These are phyloP conservation scores for Sesbania bispinosa DNA, from an alignment of 306 rosid species.

Conservation along the genomic window DNA sequence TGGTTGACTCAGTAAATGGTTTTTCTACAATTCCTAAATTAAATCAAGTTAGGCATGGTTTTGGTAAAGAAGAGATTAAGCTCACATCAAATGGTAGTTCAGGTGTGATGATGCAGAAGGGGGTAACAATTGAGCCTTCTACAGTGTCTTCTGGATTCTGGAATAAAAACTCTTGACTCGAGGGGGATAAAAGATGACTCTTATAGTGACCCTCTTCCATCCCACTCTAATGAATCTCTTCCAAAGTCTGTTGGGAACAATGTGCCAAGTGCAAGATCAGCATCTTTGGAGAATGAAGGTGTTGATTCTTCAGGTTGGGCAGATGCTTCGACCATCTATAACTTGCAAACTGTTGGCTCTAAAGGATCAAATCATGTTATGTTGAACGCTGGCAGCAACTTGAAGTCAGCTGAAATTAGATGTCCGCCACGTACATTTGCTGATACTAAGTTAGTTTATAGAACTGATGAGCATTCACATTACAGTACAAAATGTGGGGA, in stretches of 20 bases:
- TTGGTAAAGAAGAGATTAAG: conserved; percentile 29
- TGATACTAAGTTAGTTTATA: conserved; percentile 34
- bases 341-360: conserved; percentile 31
- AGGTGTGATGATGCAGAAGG: conserved; percentile 28
- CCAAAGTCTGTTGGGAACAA: conserved; percentile 15
- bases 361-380: conserved; percentile 40
- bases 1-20: conserved; percentile 51
- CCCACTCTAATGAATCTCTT: conserved; percentile 34
- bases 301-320: conserved; percentile 24
- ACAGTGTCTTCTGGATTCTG: conserved; percentile 52
- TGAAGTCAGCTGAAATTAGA: conserved; percentile 43
- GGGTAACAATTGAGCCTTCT: conserved; percentile 36
- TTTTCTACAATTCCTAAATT: conserved; percentile 34
- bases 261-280: conserved; percentile 26
- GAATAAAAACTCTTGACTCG: conserved; percentile 42
- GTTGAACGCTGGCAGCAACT: conserved; percentile 22
- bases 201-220: conserved; percentile 13
- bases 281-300: conserved; percentile 29
- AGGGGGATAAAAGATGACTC: conserved; percentile 26
- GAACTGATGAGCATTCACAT: conserved; percentile 31
- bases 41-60: conserved; percentile 33
- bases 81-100: conserved; percentile 29
- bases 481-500: conserved; percentile 31
- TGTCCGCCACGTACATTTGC: conserved; percentile 17
- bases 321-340: conserved; percentile 34